These are phyloP conservation scores for Rhizoclosmatium globosum DNA, from an alignment of 192 early-diverging fungal genomes.

Conservation along the genomic window DNA sequence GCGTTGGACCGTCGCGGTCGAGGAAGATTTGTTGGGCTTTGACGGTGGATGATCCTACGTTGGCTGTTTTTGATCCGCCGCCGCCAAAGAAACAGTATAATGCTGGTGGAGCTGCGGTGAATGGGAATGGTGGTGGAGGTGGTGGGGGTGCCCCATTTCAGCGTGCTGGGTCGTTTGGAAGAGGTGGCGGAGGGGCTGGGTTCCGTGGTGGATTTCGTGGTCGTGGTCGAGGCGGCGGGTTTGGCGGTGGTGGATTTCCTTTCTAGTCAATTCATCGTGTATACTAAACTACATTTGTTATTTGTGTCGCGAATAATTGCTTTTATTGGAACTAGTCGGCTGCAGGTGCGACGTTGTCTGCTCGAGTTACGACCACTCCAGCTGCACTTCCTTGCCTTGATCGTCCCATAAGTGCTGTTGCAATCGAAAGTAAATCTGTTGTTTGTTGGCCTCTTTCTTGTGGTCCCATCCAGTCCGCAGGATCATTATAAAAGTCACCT, in stretches of 20 bases:
- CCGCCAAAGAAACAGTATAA: constrained; percentile 6
- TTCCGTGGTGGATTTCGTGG: background rate
- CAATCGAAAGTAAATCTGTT: no score
- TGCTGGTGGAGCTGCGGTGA: background rate
- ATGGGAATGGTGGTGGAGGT: background rate
- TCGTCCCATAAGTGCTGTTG: no score
- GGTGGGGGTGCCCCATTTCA: background rate
- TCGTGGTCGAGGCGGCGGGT: background rate
- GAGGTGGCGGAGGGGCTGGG: background rate
- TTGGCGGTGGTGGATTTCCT: no score
- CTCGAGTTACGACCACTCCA: background rate
- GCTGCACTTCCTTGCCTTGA: background rate
- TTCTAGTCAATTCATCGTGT: no score
- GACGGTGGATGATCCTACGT: constrained; percentile 3
- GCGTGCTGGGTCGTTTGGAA: background rate
- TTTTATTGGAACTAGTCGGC: background rate
- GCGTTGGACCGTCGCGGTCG: constrained; percentile 26
- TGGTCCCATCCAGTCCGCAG: no score
- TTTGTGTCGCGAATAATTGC: background rate
- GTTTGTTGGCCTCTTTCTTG: no score
- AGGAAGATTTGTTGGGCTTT: constrained; percentile 30
- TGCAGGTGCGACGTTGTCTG: background rate
- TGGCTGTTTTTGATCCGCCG: constrained; percentile 33
- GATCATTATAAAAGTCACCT: background rate
- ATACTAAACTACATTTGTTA: no score